Conservation (phyloP, 208 protist species). For the Trypanosoma mega region DNA sequence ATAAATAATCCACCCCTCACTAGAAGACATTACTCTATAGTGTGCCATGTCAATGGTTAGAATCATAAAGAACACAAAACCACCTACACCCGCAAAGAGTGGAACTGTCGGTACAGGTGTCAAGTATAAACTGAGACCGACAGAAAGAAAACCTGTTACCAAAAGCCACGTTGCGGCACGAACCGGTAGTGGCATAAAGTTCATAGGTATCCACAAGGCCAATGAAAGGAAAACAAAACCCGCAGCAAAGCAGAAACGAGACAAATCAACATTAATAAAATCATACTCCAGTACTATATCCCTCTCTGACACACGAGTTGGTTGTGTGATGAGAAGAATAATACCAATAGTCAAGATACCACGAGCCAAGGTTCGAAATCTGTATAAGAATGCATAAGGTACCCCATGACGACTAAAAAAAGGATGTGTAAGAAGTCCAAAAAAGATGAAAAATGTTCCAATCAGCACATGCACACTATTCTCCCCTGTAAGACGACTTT, state of each 20-base stretch:
- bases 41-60: constrained; percentile 61
- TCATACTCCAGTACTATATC: constrained; percentile 23
- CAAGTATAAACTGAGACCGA: constrained; percentile 54
- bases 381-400: constrained; percentile 31
- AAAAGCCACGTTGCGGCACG: constrained; percentile 57
- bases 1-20: constrained; percentile 32
- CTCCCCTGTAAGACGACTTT: constrained; percentile 53
- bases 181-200: constrained; percentile 27
- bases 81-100: constrained; percentile 45
- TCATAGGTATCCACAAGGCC: constrained; percentile 33
- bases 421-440: constrained; percentile 54
- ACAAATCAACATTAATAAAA: constrained; percentile 9
- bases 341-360: constrained; percentile 19
- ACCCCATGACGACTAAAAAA: constrained; percentile 50
- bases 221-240: constrained; percentile 48
- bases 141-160: constrained; percentile 33
- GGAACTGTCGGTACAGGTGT: constrained; percentile 45
- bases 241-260: constrained; percentile 10
- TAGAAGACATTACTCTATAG: constrained; percentile 43
- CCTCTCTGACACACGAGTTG: constrained; percentile 23
- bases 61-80: constrained; percentile 44
- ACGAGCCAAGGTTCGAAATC: constrained; percentile 4
- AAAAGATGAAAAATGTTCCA: constrained; percentile 52
- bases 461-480: constrained; percentile 58
- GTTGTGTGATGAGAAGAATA: constrained; percentile 30